Base-by-base conservation (phyloP, 306 rosid genomes). In the Acacia crassicarpa region DNA sequence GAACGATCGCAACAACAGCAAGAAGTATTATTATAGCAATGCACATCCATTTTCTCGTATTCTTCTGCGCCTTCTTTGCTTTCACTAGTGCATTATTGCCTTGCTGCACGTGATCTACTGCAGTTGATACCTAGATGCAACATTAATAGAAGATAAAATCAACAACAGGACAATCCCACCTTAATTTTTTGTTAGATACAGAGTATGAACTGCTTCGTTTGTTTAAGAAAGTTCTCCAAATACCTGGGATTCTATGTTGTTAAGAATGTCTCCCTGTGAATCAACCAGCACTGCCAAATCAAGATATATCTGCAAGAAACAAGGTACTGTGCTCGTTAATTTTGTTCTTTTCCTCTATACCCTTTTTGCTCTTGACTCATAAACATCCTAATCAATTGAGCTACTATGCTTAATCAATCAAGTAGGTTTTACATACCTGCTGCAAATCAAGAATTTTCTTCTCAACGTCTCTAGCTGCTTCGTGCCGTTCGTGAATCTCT, bases 401-500 rank as follows among this genome's bases (percentile, higher is more conserved):
- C 58, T 38, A 45, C 53, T 30, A 69, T 33, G 63, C 35, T 22
- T 49, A 43, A 58, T 72, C 27, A 59, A 77, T 40, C 33, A 63
- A 82, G 79, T 6, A 78, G 75, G 49, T 40, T 45, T 45, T 77
- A 41, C 67, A 81, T 86, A 92, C 97, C 94, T 95, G 98, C 22
- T 93, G 96, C 80, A 95, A 80, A 66, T 89, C 97, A n/a, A 93
- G 97, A 82, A 95, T 93, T 86, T 95, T 95, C 84, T 78, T 93
- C 86, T 95, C 99, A 40, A 95, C 89, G 5, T 92, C 99, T 89
- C 93, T 89, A 78, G 90, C 99, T 38, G 98, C 99, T 83, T 87
- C 94, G 45, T 95, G 96, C 30, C 98, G 97, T 85, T 95, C 99
- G 23, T 95, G 98, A 87, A 95, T 95, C 86, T 95, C 99, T 6